Base-by-base conservation (phyloP, 2,329 filamentous ascomycete species). In the Verticillium longisporum region DNA sequence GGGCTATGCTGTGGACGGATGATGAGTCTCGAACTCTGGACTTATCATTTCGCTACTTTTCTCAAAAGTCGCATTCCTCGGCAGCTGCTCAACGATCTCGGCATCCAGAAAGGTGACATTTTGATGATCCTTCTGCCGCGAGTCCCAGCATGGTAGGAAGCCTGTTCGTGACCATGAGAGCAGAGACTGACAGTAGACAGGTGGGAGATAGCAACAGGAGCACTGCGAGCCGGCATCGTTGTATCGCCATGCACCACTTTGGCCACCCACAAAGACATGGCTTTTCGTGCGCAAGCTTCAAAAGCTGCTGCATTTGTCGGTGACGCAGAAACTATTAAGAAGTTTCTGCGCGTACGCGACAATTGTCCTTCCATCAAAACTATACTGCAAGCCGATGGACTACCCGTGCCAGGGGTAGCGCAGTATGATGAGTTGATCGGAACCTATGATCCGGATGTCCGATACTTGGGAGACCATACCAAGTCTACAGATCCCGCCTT, bases 171-270 rank as follows among this genome's bases (percentile, higher is more conserved):
- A 11, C 18, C 45, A 36, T 36, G 34, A 36, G 21, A 21, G 11
- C 18, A 10, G 18, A 21, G n/a, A 4, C 55, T 56, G 15, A 56
- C 55, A n/a, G 11, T 14, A 13, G n/a, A 2, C 55, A 56, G 56
- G 56, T 57, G 56, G 56, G 56, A 57, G 21, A 57, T 57, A 15
- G 56, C 56, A 2, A 57, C 56, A 9, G 56, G 56, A 13, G 56
- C 56, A 10, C 56, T 57, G 6, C 56, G 56, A 6, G 56, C 56
- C 11, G 56, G 56, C 11, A 32, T 57, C 34, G n/a, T 57, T 21
- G 36, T 57, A 15, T 57, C 56, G n/a, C 56, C 56, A 1, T 57
- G 56, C 56, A 41, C 56, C 5, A 57, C 56, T 11, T 21, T 57
- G 36, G 56, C 56, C 14, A 57, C 56, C 15, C 15, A 36, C 10